phyloP scores from a whole-genome alignment of 257 asterid species.

The Agastache rugosa region DNA sequence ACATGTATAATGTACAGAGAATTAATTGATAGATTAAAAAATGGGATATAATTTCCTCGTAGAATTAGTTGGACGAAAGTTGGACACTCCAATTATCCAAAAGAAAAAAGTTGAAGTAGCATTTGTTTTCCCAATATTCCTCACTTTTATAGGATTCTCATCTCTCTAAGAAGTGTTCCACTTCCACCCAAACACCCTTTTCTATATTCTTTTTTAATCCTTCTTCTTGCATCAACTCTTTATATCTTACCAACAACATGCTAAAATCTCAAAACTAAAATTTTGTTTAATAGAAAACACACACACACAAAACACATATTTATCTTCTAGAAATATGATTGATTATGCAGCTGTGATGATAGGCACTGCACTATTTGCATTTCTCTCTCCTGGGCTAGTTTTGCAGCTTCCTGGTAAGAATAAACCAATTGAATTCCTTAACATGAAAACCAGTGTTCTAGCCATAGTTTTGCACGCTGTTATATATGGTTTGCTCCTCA shows the following conservation, averaged over 20 bases:
- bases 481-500: constrained; percentile 72
- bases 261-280: not conserved
- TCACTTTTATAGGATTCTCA: constrained; percentile 39
- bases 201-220: constrained; percentile 30
- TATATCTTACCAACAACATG: constrained; percentile 24
- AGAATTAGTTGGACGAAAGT: not conserved
- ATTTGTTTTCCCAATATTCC: constrained; percentile 35
- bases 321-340: constrained; percentile 44
- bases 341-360: constrained; percentile 73
- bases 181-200: constrained; percentile 31
- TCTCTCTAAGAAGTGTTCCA: constrained; percentile 20
- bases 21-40: too few species aligned
- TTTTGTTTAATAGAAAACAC: not conserved
- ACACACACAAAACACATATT: not conserved
- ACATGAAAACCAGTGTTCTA: constrained; percentile 71
- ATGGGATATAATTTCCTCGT: not conserved
- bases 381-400: constrained; percentile 70
- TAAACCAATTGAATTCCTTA: constrained; percentile 63
- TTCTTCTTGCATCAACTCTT: constrained; percentile 26
- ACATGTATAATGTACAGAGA: too few species aligned
- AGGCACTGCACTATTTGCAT: constrained; percentile 74
- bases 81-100: not conserved
- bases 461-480: constrained; percentile 68
- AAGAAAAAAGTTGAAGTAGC: not conserved
- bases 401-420: constrained; percentile 84